These are phyloP conservation scores for Przewalskia tangutica DNA, from an alignment of 257 asterid species.

Conservation along the genomic window DNA sequence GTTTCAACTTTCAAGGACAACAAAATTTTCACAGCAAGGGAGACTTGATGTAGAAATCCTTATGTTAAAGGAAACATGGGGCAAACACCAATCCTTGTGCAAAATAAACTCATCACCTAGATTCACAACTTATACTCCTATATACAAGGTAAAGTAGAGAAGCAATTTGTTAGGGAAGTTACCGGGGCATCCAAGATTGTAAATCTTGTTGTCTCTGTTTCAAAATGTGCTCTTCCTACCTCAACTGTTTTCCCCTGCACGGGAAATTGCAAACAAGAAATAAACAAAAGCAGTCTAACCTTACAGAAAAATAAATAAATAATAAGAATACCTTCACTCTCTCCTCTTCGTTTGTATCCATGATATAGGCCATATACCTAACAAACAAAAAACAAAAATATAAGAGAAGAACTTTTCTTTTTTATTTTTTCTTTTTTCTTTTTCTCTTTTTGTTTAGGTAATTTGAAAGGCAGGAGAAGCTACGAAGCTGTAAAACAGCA, in stretches of 20 bases:
- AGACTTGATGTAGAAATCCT: background rate
- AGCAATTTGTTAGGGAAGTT: conserved; percentile 6
- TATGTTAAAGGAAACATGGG: background rate
- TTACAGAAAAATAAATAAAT: background rate
- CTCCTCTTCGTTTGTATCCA: conserved; percentile 99
- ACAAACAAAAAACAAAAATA: background rate
- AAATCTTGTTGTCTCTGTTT: conserved; percentile 87
- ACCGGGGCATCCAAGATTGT: conserved; percentile 99
- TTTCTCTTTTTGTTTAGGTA: background rate
- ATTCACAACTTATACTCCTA: background rate
- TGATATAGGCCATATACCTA: conserved; percentile 98
- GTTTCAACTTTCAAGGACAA: conserved; percentile 55
- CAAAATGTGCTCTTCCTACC: conserved; percentile 98
- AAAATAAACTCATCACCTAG: background rate
- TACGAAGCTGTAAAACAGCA: background rate
- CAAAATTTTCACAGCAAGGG: background rate
- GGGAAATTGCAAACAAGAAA: background rate
- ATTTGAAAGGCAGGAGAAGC: background rate
- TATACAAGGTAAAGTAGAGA: background rate
- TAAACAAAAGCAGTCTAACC: background rate
- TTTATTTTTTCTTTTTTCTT: background rate
- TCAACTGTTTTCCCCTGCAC: conserved; percentile 90
- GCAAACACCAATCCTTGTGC: background rate
- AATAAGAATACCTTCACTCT: conserved; percentile 59
- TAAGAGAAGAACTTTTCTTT: background rate